These are phyloP conservation scores for Blastocystis sp. DNA, from an alignment of 352 stramenopile genomes.

Conservation along the genomic window DNA sequence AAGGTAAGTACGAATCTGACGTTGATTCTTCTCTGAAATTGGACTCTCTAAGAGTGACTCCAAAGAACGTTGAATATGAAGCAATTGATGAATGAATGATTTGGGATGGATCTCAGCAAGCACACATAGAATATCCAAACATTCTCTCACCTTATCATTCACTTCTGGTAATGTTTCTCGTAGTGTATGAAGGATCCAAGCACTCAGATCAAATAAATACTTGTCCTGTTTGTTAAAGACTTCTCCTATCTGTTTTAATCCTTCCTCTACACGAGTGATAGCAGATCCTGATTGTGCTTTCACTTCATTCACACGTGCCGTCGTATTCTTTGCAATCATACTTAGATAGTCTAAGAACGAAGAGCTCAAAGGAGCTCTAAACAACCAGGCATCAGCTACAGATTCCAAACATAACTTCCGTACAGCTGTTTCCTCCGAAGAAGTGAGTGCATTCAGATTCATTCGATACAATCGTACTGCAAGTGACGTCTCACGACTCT, in stretches of 20 bases:
- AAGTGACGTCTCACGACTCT: neutral
- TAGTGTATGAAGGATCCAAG: neutral
- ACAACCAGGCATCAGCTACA: neutral
- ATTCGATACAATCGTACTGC: neutral
- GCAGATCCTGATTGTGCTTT: neutral
- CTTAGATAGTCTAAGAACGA: neutral
- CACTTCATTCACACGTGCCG: neutral
- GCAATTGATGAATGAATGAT: neutral
- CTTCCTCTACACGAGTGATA: neutral
- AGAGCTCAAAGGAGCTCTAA: neutral
- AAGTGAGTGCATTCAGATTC: neutral
- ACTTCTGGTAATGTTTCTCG: neutral
- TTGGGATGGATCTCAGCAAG: neutral
- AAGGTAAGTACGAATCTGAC: neutral
- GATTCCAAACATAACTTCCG: neutral
- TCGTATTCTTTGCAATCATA: neutral
- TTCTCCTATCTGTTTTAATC: neutral
- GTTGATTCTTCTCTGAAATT: neutral
- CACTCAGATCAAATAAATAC: neutral
- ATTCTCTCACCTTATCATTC: neutral
- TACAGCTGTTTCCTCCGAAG: neutral
- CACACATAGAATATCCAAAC: neutral
- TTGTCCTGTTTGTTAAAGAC: neutral
- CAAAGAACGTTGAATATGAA: neutral
- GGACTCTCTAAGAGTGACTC: neutral